phyloP scores from a whole-genome alignment of 169 alveolate genomes.

The Toxoplasma gondii region DNA sequence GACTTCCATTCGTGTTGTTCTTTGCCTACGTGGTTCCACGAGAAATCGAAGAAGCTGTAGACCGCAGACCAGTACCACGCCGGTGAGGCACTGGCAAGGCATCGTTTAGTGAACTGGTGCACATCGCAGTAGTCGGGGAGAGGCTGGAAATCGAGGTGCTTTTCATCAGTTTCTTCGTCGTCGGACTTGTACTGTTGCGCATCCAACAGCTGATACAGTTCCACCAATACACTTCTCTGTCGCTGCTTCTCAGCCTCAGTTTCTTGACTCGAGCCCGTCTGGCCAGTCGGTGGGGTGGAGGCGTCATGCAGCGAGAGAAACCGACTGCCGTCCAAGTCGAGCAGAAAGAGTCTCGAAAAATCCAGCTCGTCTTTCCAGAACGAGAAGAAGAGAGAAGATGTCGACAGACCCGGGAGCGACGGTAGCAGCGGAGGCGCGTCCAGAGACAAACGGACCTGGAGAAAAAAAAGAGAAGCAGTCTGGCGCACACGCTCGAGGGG shows the following conservation, averaged over 20 bases:
- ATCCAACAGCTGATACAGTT: not conserved
- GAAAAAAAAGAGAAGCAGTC: not conserved
- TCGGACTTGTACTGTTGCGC: not conserved
- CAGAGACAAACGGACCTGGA: not conserved
- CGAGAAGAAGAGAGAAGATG: not conserved
- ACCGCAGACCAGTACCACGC: not conserved
- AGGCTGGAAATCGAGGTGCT: not conserved
- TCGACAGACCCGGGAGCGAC: not conserved
- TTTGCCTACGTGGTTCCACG: not conserved
- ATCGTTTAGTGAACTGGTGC: not conserved
- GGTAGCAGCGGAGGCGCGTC: not conserved
- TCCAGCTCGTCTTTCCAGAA: constrained; percentile 16
- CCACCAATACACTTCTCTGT: not conserved
- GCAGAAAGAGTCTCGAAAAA: not conserved
- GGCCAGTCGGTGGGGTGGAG: not conserved
- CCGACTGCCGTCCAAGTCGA: constrained; percentile 16
- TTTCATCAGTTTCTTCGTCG: not conserved
- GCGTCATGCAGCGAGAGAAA: not conserved
- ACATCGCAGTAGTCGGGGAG: not conserved
- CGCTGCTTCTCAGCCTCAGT: not conserved
- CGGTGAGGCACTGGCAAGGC: constrained; percentile 4
- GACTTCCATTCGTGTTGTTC: not conserved
- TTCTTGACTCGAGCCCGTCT: not conserved
- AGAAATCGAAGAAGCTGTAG: not conserved
- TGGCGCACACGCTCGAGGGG: too few relatives aligned